phyloP scores from a whole-genome alignment of 768 basidiomycete species.

The Leccinum longicurvipes region DNA sequence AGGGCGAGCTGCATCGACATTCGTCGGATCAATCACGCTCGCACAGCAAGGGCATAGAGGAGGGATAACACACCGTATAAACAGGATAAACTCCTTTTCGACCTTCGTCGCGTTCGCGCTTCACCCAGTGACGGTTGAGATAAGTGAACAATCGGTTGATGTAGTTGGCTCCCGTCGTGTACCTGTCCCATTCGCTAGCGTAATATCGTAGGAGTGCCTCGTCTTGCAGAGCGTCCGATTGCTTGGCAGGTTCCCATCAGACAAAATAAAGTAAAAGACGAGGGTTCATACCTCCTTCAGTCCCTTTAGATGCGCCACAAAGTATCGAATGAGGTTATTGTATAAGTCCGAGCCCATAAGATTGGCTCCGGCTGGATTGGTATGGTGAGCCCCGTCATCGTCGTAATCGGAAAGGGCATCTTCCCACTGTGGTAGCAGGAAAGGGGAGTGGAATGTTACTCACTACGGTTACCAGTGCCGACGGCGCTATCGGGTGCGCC shows the following conservation, averaged over 20 bases:
- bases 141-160: slow-evolving; percentile 98
- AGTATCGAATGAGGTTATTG: slow-evolving; percentile 90
- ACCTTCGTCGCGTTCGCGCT: slow-evolving; percentile 95
- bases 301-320: slow-evolving; percentile 72
- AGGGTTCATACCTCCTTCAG: slow-evolving; percentile 54
- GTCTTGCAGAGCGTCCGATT: slow-evolving; percentile 77
- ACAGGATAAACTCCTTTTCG: slow-evolving; percentile 92
- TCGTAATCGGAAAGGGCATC: slow-evolving; percentile 24
- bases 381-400: slow-evolving; percentile 16
- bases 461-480: slow-evolving; percentile 51
- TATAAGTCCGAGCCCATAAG: slow-evolving; percentile 98
- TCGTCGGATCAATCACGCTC: slow-evolving; percentile 2
- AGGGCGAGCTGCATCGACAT: slow-evolving; percentile 67
- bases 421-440: slow-evolving; percentile 18
- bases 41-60: no score
- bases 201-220: slow-evolving; percentile 89
- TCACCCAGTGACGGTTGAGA: slow-evolving; percentile 99
- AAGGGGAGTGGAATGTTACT: slow-evolving; percentile 28
- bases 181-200: slow-evolving; percentile 90
- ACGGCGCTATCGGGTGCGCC: slow-evolving; percentile 37
- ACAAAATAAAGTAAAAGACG: slow-evolving; percentile 18
- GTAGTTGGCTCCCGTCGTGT: slow-evolving; percentile 95
- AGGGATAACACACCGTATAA: slow-evolving; percentile 72
- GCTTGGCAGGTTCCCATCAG: slow-evolving; percentile 40
- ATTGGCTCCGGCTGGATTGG: slow-evolving; percentile 74